A percentile compares a stretch with the other conserved stretches of the same genome.
Evolutionary conservation across 805 yeast genomes (phyloP).

Genomic region (Teunomyces gatunensis): DNA sequence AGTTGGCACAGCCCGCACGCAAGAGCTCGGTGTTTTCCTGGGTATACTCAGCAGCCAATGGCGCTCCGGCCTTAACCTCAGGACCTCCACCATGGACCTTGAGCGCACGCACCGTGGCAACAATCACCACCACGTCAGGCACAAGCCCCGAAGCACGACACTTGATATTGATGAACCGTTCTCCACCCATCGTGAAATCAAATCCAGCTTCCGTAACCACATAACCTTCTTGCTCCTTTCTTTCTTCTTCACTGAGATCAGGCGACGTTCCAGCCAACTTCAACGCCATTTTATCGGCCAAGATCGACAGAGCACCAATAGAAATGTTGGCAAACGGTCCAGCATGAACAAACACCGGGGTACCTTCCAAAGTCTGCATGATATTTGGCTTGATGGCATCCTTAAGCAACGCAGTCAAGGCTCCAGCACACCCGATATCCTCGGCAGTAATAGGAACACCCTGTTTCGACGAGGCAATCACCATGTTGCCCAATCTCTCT

Average conservation of each 20-base stretch:
- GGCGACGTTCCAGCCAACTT: constrained; percentile 68
- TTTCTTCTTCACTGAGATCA: constrained; percentile 40
- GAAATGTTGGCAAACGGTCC: constrained; percentile 89
- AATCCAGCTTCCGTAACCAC: constrained; percentile 88
- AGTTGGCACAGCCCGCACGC: constrained; percentile 66
- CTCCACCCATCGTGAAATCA: constrained; percentile 92
- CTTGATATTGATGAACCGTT: constrained; percentile 78
- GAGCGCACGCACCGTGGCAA: constrained; percentile 81
- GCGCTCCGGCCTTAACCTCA: constrained; percentile 81
- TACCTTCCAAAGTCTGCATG: constrained; percentile 87
- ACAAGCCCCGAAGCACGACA: constrained; percentile 76
- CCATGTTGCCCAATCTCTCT: constrained; percentile 71
- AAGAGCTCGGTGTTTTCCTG: constrained; percentile 70
- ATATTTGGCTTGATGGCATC: constrained; percentile 83
- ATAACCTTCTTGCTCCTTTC: constrained; percentile 58
- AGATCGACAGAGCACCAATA: constrained; percentile 80
- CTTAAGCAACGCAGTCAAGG: constrained; percentile 74
- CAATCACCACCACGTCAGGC: constrained; percentile 77
- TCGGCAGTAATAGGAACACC: constrained; percentile 80
- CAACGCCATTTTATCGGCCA: constrained; percentile 80
- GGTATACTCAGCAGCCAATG: constrained; percentile 70
- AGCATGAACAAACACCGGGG: constrained; percentile 84
- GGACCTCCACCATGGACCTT: constrained; percentile 90
- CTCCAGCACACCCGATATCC: constrained; percentile 85
- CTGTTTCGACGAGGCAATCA: constrained; percentile 62